These are phyloP conservation scores for Talaromyces trachyspermus DNA, from an alignment of 495 filamentous ascomycete species.

Conservation along the genomic window DNA sequence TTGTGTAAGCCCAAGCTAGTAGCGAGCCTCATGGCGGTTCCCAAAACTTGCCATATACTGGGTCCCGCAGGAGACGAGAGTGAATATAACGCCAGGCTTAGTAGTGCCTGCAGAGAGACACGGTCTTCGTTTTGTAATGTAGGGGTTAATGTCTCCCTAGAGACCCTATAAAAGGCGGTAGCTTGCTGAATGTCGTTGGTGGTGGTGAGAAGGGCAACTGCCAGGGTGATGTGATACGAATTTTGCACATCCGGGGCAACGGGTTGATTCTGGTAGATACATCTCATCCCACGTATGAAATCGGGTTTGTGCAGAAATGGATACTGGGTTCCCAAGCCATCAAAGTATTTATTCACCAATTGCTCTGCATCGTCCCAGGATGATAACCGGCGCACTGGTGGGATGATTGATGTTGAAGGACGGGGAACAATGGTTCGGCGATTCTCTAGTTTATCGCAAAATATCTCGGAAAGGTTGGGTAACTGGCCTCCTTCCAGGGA, in stretches of 20 bases:
- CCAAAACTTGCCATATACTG: constrained; percentile 47
- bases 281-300: constrained; percentile 28
- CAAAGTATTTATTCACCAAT: constrained; percentile 33
- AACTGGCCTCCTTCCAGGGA: constrained; percentile 19
- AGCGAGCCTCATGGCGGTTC: constrained; percentile 38
- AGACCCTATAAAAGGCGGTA: constrained; percentile 33
- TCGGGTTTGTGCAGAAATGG: constrained; percentile 34
- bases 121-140: constrained; percentile 39
- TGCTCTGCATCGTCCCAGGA: constrained; percentile 36
- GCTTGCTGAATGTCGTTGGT: constrained; percentile 28
- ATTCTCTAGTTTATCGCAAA: constrained; percentile 38
- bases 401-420: constrained; percentile 21
- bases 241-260: constrained; percentile 32
- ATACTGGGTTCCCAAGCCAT: constrained; percentile 39
- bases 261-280: constrained; percentile 31
- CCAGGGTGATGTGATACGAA: constrained; percentile 37
- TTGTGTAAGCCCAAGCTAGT: constrained; percentile 45
- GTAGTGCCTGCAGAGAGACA: constrained; percentile 35
- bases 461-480: constrained; percentile 40
- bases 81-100: constrained; percentile 44
- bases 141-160: constrained; percentile 30
- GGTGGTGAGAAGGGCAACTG: constrained; percentile 32
- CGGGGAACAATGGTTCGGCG: constrained; percentile 33
- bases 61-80: constrained; percentile 43
- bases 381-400: constrained; percentile 29